These are phyloP conservation scores for Triticum monococcum DNA, from an alignment of 176 grass and related monocot genomes.

Conservation along the genomic window DNA sequence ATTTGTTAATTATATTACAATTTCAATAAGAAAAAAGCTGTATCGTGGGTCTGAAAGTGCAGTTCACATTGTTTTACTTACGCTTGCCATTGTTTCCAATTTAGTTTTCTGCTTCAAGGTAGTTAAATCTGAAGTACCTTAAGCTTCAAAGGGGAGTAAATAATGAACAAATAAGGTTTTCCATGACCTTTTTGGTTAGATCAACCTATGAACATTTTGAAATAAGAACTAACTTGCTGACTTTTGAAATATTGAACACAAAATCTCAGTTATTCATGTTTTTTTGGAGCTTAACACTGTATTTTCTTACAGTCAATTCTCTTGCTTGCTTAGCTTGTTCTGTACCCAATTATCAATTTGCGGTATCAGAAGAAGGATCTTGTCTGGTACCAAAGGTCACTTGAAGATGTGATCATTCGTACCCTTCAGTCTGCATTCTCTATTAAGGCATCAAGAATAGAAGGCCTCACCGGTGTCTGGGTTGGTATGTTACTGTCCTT, in stretches of 20 bases:
- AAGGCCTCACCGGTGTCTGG: constrained; percentile 85
- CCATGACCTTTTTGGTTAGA: not conserved
- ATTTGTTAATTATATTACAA: not conserved
- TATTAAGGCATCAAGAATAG: constrained; percentile 52
- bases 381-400: constrained; percentile 80
- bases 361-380: constrained; percentile 68
- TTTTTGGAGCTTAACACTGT: not conserved
- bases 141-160: not conserved
- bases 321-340: constrained; percentile 59
- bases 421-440: constrained; percentile 66
- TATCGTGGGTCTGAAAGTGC: not conserved
- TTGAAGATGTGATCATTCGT: constrained; percentile 79
- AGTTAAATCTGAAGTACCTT: not conserved
- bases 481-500: constrained; percentile 54
- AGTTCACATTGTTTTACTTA: not conserved
- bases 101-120: not conserved
- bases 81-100: not conserved
- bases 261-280: not conserved
- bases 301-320: constrained; percentile 7
- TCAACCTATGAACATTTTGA: not conserved
- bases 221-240: not conserved
- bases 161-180: too few species aligned
- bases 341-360: constrained; percentile 92
- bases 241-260: not conserved
- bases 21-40: too few species aligned